phyloP scores from a whole-genome alignment of 192 early-diverging fungal genomes.

The Backusella parvicylindrica region DNA sequence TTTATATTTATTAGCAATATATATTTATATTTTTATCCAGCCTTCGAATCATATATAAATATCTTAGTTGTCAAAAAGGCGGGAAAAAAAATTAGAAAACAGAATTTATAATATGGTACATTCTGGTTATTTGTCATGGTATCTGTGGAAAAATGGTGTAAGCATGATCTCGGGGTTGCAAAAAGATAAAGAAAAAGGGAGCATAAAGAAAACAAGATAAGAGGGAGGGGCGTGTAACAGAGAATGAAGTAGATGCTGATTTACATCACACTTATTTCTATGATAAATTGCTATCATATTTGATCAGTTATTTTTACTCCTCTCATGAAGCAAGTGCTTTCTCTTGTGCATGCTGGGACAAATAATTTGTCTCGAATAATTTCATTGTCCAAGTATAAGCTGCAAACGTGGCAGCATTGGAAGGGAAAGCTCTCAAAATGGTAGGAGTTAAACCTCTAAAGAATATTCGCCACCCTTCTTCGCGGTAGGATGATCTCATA shows the following conservation, averaged over 20 bases:
- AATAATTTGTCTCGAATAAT: neutral
- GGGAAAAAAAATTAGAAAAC: neutral
- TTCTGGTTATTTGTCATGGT: neutral
- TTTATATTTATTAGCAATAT: neutral
- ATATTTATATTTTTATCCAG: too few relatives aligned
- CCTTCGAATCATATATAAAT: too few relatives aligned
- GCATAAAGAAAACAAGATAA: neutral
- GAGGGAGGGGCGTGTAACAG: neutral
- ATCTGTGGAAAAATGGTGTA: neutral
- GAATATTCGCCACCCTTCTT: conserved; percentile 51
- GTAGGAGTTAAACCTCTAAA: conserved; percentile 56
- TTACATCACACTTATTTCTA: neutral
- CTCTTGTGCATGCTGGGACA: neutral
- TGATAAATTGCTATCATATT: neutral
- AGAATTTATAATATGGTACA: neutral
- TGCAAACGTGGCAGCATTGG: conserved; percentile 56
- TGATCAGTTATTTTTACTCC: neutral
- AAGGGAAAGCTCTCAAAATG: conserved; percentile 55
- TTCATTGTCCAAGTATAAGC: conserved; percentile 54
- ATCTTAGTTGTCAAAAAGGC: neutral
- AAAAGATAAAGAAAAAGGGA: neutral
- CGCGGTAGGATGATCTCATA: conserved; percentile 42
- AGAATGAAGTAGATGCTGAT: neutral
- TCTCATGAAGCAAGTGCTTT: neutral
- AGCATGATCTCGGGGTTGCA: neutral